Evolutionary conservation across 257 asterid genomes (phyloP), one percentile per base, ranked within the genome.

Genomic region (Rehmannia glutinosa): DNA sequence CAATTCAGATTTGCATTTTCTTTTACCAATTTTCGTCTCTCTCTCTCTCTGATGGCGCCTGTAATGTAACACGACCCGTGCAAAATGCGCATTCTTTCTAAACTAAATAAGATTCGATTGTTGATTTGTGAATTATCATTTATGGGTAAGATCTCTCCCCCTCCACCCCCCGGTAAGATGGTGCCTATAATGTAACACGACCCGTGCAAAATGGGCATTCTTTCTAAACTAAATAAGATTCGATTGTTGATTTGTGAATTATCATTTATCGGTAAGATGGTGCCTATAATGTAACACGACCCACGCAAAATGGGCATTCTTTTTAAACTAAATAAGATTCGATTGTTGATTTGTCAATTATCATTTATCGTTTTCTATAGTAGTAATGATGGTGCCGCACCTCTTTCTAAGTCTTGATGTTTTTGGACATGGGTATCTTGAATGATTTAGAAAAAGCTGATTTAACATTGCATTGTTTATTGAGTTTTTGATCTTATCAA

Each of bases 391-490:
- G n/a, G n/a, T n/a, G n/a, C n/a, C n/a, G n/a, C n/a, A n/a, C n/a
- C n/a, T n/a, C n/a, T n/a, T n/a, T n/a, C n/a, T n/a, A n/a, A 10
- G 25, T 62, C 50, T 30, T 55, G n/a, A 39, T 35, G 57, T 69
- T 24, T 20, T 27, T 21, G 36, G n/a, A 16, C 67, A 17, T 19
- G 17, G 62, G 39, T 15, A 15, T 23, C 17, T 32, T 35, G 35
- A 43, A 27, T 75, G 58, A 46, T 25, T 38, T 35, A 25, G 25
- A 15, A 21, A 50, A 52, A 25, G 17, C 27, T 64, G 64, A 68
- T 35, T 3, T 46, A 17, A 21, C n/a, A 23, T 43, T 20, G 25
- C 42, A 25, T 64, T 24, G 16, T 53, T 51, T 21, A 13, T n/a
- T 11, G 32, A 9, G 27, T 43, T 25, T 63, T 41, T 8, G 13